Conservation (phyloP, 1,139 yeast species). For the Candida pseudocylindracea region DNA sequence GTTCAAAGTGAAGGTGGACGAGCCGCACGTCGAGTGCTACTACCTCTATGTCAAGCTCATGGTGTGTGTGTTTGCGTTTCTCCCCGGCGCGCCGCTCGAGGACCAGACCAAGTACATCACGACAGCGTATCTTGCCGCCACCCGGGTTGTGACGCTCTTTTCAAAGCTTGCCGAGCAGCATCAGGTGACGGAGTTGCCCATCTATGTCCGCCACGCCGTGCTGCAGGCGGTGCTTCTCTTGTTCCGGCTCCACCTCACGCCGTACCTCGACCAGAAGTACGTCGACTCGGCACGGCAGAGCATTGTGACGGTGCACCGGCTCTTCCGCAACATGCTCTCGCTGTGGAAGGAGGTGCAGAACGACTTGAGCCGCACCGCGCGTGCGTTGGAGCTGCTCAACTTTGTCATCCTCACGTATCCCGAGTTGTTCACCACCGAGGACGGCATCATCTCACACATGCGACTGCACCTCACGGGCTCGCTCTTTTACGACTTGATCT, state of each 20-base stretch:
- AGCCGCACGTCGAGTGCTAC: constrained; percentile 54
- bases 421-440: constrained; percentile 40
- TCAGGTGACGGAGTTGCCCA: constrained; percentile 66
- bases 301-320: constrained; percentile 77
- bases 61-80: constrained; percentile 75
- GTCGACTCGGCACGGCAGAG: constrained; percentile 83
- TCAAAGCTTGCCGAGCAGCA: constrained; percentile 34
- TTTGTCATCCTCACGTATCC: constrained; percentile 79
- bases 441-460: constrained; percentile 53
- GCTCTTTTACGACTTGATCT: constrained; percentile 73
- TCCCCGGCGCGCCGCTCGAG: constrained; percentile 79
- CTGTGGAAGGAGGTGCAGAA: constrained; percentile 87
- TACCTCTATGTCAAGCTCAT: constrained; percentile 58
- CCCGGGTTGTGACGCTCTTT: constrained; percentile 42
- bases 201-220: constrained; percentile 68
- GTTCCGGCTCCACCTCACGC: constrained; percentile 66
- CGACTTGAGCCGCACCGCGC: constrained; percentile 82
- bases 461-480: constrained; percentile 86
- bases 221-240: constrained; percentile 61
- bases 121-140: constrained; percentile 61
- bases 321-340: constrained; percentile 67
- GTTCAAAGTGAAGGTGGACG: constrained; percentile 38
- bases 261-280: constrained; percentile 51
- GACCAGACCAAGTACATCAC: constrained; percentile 76
- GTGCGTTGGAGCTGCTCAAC: constrained; percentile 76